A percentile compares a stretch with the other conserved stretches of the same genome.
Evolutionary conservation across 768 basidiomycete genomes (phyloP).

Genomic region (Podaxis sp.): DNA sequence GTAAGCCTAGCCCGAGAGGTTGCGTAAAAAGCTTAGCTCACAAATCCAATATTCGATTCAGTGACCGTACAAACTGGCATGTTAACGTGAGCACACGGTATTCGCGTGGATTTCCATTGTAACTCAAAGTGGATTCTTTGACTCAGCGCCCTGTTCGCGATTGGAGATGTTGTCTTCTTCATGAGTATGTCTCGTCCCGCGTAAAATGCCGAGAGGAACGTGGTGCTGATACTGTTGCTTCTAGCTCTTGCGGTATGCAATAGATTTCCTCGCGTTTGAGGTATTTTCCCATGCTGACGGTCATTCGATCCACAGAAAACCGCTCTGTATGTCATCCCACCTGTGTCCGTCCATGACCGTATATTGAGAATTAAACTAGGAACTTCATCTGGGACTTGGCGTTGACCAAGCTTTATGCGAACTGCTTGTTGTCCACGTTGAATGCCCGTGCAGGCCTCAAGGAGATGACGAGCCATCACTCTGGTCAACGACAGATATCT

Average conservation of each 20-base stretch:
- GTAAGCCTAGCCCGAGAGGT: slow-evolving; percentile 18
- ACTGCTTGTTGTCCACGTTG: slow-evolving; percentile 48
- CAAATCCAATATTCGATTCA: slow-evolving; percentile 13
- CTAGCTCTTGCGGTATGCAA: slow-evolving; percentile 35
- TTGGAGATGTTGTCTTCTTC: slow-evolving; percentile 44
- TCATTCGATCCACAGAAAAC: slow-evolving; percentile 33
- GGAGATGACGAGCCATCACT: slow-evolving; percentile 17
- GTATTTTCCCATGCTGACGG: not conserved
- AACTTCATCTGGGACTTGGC: slow-evolving; percentile 53
- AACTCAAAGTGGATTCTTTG: not conserved
- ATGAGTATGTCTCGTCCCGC: slow-evolving; percentile 33
- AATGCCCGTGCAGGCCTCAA: slow-evolving; percentile 42
- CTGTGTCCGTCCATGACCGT: not conserved
- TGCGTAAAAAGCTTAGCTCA: slow-evolving; percentile 5
- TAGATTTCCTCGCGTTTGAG: not conserved
- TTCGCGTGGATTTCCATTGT: not conserved
- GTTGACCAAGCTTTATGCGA: slow-evolving; percentile 48
- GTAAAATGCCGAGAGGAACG: not conserved
- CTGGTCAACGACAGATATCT: slow-evolving; percentile 9
- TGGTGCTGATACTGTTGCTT: not conserved
- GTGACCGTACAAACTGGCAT: slow-evolving; percentile 47
- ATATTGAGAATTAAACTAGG: slow-evolving; percentile 20
- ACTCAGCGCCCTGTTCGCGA: slow-evolving; percentile 37
- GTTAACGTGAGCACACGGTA: slow-evolving; percentile 29
- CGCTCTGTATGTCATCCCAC: slow-evolving; percentile 35